These are phyloP conservation scores for Bothia castanella DNA, from an alignment of 1,284 basidiomycete species.

Conservation along the genomic window DNA sequence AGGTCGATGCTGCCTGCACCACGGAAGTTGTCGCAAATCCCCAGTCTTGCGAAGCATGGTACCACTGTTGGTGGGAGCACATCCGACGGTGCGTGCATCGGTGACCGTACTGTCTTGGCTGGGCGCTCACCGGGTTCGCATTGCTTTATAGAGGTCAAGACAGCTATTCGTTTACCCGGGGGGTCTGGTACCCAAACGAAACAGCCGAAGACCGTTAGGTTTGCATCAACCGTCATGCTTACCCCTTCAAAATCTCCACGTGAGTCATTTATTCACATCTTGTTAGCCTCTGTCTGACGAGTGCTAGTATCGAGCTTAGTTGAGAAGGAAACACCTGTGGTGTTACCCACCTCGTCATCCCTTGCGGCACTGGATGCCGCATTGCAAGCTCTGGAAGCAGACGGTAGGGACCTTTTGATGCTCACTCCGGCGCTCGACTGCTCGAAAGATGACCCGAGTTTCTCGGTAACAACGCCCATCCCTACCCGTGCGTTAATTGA, in stretches of 20 bases:
- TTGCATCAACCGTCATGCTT: not conserved
- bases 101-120: not conserved
- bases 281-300: conserved; percentile 9
- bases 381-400: conserved; percentile 5
- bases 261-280: conserved; percentile 8
- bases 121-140: conserved; percentile 8
- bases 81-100: conserved; percentile 8
- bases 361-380: conserved; percentile 12
- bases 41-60: not conserved
- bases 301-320: not conserved
- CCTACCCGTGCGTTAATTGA: conserved; percentile 3
- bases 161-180: conserved; percentile 3
- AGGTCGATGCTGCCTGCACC: conserved; percentile 11
- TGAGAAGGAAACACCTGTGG: not conserved
- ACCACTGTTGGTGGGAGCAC: not conserved
- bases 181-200: conserved; percentile 15
- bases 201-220: conserved; percentile 5
- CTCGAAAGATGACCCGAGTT: conserved; percentile 10
- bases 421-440: not conserved
- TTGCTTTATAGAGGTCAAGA: conserved; percentile 11
- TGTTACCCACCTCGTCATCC: conserved; percentile 13
- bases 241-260: conserved; percentile 2
- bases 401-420: conserved; percentile 3
- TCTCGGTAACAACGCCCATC: not conserved
- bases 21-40: conserved; percentile 3